Conservation (phyloP, 164 flowering plant species). For the Cinnamomum micranthum region DNA sequence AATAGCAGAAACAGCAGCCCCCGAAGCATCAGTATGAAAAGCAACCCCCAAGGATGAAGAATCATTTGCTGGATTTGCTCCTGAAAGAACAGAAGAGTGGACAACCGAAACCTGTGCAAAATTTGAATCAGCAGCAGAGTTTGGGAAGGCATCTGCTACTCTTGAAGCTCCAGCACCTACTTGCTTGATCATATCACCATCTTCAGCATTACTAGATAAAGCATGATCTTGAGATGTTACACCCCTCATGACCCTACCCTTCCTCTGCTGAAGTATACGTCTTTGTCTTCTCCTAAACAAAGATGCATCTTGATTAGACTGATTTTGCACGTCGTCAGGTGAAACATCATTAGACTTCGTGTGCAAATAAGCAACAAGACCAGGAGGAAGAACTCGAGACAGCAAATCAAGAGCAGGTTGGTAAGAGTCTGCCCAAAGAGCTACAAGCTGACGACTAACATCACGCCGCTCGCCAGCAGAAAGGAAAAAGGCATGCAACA, state of each 20-base stretch:
- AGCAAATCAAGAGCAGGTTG: conserved; percentile 92
- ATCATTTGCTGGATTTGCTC: conserved; percentile 38
- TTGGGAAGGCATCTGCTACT: conserved; percentile 39
- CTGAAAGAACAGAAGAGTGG: conserved; percentile 33
- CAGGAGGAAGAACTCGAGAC: conserved; percentile 94
- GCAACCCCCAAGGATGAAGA: conserved; percentile 26
- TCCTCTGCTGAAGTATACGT: conserved; percentile 86
- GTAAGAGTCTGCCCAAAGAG: conserved; percentile 99
- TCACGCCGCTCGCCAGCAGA: conserved; percentile 94
- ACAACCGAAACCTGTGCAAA: conserved; percentile 36
- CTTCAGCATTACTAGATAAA: conserved; percentile 44
- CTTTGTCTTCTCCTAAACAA: conserved; percentile 66
- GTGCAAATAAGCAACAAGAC: conserved; percentile 98
- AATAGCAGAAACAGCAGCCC: conserved; percentile 30
- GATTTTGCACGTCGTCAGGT: conserved; percentile 47
- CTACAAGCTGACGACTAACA: conserved; percentile 97
- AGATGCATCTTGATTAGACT: conserved; percentile 48
- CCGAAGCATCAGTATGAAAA: conserved; percentile 36
- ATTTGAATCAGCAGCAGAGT: conserved; percentile 27
- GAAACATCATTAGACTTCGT: conserved; percentile 61
- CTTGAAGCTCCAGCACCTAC: conserved; percentile 23
- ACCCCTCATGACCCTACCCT: conserved; percentile 49
- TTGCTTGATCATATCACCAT: conserved; percentile 40
- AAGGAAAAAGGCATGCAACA: conserved; percentile 87
- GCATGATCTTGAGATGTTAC: conserved; percentile 44